Conservation (phyloP, 257 asterid species). For the Striga asiatica region DNA sequence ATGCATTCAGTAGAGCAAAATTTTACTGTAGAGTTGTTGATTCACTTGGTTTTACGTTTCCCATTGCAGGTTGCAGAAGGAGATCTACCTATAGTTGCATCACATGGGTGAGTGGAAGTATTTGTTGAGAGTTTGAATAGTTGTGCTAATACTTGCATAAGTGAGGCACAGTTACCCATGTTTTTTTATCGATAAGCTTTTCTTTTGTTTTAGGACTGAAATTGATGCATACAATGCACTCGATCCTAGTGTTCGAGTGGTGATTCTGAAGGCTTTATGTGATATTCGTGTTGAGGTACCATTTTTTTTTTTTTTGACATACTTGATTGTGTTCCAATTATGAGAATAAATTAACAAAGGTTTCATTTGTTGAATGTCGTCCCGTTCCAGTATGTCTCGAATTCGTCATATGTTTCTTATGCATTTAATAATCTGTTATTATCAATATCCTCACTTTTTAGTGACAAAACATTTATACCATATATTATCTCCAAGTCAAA, state of each 20-base stretch:
- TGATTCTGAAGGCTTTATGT: constrained; percentile 88
- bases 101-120: constrained; percentile 74
- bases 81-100: constrained; percentile 86
- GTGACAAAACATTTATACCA: too few relatives aligned
- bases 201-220: constrained; percentile 55
- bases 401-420: too few relatives aligned
- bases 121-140: constrained; percentile 3
- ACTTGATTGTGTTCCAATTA: neutral
- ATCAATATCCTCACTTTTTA: neutral
- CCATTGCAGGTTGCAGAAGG: constrained; percentile 92
- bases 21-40: constrained; percentile 4
- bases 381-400: too few relatives aligned
- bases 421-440: neutral
- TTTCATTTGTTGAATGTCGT: too few relatives aligned
- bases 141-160: constrained; percentile 4
- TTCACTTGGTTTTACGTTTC: constrained; percentile 19
- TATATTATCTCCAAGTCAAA: neutral
- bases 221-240: constrained; percentile 65
- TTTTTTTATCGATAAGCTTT: constrained; percentile 12
- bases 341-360: neutral
- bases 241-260: constrained; percentile 85
- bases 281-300: constrained; percentile 98
- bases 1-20: constrained; percentile 4
- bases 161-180: neutral
- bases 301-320: neutral